Percentiles rank a stretch among this genome's conserved stretches.
phyloP scores from a whole-genome alignment of 306 rosid species.

The Pueraria montana region DNA sequence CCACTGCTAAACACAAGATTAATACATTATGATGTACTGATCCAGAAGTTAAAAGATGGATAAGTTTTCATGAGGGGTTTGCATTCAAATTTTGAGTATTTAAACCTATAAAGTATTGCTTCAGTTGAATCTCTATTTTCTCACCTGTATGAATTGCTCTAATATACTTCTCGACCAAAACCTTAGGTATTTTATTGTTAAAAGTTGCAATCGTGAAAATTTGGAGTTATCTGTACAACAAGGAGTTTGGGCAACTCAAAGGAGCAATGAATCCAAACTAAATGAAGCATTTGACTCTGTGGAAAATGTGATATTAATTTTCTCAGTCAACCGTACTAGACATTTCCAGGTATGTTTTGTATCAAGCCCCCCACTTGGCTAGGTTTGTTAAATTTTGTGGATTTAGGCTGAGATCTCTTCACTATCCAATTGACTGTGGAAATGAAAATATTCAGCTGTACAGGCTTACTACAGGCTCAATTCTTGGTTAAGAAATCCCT shows the following conservation, averaged over 20 bases:
- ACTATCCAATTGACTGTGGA: conserved; percentile 27
- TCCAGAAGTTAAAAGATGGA: conserved; percentile 36
- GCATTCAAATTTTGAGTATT: neutral
- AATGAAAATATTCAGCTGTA: conserved; percentile 25
- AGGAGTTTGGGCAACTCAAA: conserved; percentile 99
- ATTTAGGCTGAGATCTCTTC: conserved; percentile 31
- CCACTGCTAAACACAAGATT: neutral
- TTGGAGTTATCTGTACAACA: conserved; percentile 99
- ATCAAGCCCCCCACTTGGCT: conserved; percentile 36
- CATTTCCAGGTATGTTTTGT: conserved; percentile 88
- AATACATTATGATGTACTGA: conserved; percentile 27
- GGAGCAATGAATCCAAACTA: conserved; percentile 98
- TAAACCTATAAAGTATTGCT: conserved; percentile 30
- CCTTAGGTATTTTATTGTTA: conserved; percentile 98
- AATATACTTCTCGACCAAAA: conserved; percentile 60
- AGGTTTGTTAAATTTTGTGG: conserved; percentile 22
- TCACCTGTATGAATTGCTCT: conserved; percentile 37
- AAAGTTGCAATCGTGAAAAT: conserved; percentile 99
- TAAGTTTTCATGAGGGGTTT: conserved; percentile 34
- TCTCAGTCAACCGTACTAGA: conserved; percentile 98
- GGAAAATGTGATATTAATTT: conserved; percentile 93
- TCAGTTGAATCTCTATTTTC: conserved; percentile 43
- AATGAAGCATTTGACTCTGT: conserved; percentile 97
- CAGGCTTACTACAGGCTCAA: conserved; percentile 17
- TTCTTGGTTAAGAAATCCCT: conserved; percentile 24